These are phyloP conservation scores for Ramularia endophylla DNA, from an alignment of 2,329 filamentous ascomycete genomes.

Conservation along the genomic window DNA sequence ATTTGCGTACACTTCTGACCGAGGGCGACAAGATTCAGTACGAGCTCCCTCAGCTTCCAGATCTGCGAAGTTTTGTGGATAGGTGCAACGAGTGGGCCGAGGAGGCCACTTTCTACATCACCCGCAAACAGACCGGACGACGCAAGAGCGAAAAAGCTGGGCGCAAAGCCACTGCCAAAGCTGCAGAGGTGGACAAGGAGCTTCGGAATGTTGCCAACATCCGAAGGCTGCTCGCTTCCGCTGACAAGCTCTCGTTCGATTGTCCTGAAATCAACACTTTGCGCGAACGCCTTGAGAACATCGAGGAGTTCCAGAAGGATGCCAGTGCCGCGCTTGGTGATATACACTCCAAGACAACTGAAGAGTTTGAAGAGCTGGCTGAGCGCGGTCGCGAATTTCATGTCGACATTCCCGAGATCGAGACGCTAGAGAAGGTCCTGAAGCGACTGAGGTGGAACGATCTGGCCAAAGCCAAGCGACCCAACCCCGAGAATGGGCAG, in stretches of 20 bases:
- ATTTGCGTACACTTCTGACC: slow-evolving; percentile 72
- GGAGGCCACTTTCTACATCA: slow-evolving; percentile 92
- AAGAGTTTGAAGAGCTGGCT: slow-evolving; percentile 83
- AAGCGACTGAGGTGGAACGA: slow-evolving; percentile 87
- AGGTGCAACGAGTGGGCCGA: slow-evolving; percentile 98
- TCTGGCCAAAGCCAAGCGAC: slow-evolving; percentile 56
- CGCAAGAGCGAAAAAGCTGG: slow-evolving; percentile 89
- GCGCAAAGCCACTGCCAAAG: slow-evolving; percentile 67
- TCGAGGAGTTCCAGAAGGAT: slow-evolving; percentile 75
- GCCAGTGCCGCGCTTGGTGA: slow-evolving; percentile 66
- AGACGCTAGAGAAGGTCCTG: slow-evolving; percentile 70
- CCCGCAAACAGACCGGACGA: slow-evolving; percentile 94
- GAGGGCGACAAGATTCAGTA: slow-evolving; percentile 97
- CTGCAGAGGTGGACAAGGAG: slow-evolving; percentile 78
- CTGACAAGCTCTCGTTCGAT: slow-evolving; percentile 84
- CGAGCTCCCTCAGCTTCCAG: slow-evolving; percentile 73
- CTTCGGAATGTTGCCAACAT: slow-evolving; percentile 86
- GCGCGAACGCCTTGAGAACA: slow-evolving; percentile 76
- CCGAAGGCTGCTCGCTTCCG: slow-evolving; percentile 72
- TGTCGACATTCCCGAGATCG: slow-evolving; percentile 83
- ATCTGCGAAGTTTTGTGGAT: slow-evolving; percentile 84
- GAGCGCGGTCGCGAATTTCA: slow-evolving; percentile 86
- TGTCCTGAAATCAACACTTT: slow-evolving; percentile 84
- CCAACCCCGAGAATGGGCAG: slow-evolving; percentile 22
- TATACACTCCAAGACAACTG: slow-evolving; percentile 55